A percentile compares a stretch with the other conserved stretches of the same genome.
Conservation (phyloP, 768 basidiomycete genomes). For the Tricholoma saponaceum region DNA sequence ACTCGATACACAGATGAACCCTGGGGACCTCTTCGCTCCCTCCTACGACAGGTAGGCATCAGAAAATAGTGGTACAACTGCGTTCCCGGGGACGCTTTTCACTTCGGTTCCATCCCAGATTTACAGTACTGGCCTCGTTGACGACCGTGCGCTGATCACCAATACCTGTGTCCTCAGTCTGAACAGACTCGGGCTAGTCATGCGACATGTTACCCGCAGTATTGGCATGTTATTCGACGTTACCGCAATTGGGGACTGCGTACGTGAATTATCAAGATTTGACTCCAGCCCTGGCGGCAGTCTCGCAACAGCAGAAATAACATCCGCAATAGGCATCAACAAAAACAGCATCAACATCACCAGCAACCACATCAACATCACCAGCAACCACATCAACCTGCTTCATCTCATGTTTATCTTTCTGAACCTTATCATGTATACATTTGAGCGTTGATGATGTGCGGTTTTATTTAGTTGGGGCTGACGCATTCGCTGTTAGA, state of each 20-base stretch:
- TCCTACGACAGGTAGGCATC: slow-evolving; percentile 46
- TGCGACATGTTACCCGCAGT: slow-evolving; percentile 42
- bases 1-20: not conserved
- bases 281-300: slow-evolving; percentile 7
- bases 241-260: slow-evolving; percentile 41
- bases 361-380: too few species aligned
- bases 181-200: slow-evolving; percentile 16
- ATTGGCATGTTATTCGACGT: slow-evolving; percentile 52
- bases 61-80: slow-evolving; percentile 19
- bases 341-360: too few species aligned
- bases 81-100: slow-evolving; percentile 48
- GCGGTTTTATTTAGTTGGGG: not conserved
- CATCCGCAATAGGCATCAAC: too few species aligned
- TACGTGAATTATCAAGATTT: slow-evolving; percentile 27
- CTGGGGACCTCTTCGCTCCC: not conserved
- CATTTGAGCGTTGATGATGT: slow-evolving; percentile 14
- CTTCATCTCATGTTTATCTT: slow-evolving; percentile 19
- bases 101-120: slow-evolving; percentile 72
- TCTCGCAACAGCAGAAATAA: slow-evolving; percentile 11
- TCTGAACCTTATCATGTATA: slow-evolving; percentile 23
- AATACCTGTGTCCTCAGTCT: slow-evolving; percentile 3
- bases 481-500: not conserved
- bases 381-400: not conserved
- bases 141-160: slow-evolving; percentile 31
- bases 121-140: slow-evolving; percentile 69